Evolutionary conservation across 2,329 filamentous ascomycete species (phyloP).

Genomic region (Diaporthe destruens): DNA sequence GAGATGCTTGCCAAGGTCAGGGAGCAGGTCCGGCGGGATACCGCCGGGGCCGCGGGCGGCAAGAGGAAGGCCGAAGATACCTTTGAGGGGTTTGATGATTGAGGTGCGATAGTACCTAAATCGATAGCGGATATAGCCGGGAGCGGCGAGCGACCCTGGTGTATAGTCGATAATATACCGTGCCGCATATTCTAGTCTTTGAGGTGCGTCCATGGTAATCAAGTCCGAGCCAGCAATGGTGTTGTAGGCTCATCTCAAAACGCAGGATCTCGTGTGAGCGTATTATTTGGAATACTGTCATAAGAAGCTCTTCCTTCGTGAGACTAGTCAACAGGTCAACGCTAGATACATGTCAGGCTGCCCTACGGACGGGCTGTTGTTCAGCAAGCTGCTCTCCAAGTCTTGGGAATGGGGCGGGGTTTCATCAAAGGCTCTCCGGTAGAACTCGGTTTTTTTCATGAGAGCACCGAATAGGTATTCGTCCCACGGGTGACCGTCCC

Average conservation of each 20-base stretch:
- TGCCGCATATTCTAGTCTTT: background rate
- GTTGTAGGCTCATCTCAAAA: background rate
- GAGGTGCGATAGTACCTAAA: background rate
- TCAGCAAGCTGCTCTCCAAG: too few species aligned
- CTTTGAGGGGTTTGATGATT: constrained; percentile 72
- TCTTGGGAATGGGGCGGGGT: too few species aligned
- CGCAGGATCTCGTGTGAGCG: background rate
- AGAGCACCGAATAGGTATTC: too few species aligned
- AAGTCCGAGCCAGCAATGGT: background rate
- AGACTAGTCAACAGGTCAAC: background rate
- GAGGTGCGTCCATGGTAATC: background rate
- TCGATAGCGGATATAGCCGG: too few species aligned
- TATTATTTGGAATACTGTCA: background rate
- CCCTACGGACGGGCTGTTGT: background rate
- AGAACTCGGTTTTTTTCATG: too few species aligned
- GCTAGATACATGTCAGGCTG: background rate
- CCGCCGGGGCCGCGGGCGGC: constrained; percentile 46
- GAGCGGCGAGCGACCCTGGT: background rate
- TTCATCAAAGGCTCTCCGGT: too few species aligned
- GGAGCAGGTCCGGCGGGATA: constrained; percentile 62
- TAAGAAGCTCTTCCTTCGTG: background rate
- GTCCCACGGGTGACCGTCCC: too few species aligned
- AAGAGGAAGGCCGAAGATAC: constrained; percentile 61
- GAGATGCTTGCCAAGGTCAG: constrained; percentile 75
- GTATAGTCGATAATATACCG: background rate